These are phyloP conservation scores for Trichosporon sp. DNA, from an alignment of 1,284 basidiomycete genomes.

Conservation along the genomic window DNA sequence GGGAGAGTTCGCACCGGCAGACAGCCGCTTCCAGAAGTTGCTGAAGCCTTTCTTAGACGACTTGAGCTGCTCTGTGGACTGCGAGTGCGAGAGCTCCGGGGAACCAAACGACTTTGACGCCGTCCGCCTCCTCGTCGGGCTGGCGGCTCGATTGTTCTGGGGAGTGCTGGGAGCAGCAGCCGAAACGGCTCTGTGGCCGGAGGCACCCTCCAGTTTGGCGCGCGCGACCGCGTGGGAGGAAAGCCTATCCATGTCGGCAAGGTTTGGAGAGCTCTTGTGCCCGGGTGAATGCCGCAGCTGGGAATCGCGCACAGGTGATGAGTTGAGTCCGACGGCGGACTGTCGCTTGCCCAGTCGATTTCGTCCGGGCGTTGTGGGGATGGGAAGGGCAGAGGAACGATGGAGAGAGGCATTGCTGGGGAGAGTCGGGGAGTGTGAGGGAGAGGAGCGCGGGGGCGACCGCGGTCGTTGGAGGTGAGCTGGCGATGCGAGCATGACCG, in stretches of 20 bases:
- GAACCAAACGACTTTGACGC: background rate
- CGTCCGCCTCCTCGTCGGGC: background rate
- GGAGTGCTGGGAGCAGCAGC: slow-evolving; percentile 9
- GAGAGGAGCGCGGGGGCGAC: slow-evolving; percentile 26
- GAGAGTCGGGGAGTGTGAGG: slow-evolving; percentile 22
- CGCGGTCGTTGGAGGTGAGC: slow-evolving; percentile 24
- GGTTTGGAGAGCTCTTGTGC: slow-evolving; percentile 26
- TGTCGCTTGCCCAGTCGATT: background rate
- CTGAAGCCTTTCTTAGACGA: slow-evolving; percentile 21
- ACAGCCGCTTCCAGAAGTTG: slow-evolving; percentile 26
- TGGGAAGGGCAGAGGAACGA: background rate
- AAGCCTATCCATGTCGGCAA: slow-evolving; percentile 18
- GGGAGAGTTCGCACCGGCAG: slow-evolving; percentile 13
- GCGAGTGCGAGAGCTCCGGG: slow-evolving; percentile 18
- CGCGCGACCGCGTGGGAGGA: slow-evolving; percentile 11
- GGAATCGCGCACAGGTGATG: background rate
- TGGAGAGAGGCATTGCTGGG: background rate
- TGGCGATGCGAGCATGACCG: slow-evolving; percentile 3
- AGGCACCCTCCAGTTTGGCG: background rate
- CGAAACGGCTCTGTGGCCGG: background rate
- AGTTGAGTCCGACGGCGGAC: slow-evolving; percentile 2
- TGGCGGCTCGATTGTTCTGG: background rate
- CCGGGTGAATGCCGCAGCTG: slow-evolving; percentile 20
- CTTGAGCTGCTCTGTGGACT: slow-evolving; percentile 23
- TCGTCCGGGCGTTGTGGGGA: background rate